phyloP scores from a whole-genome alignment of 148 eudicot species.

The Tetragonia tetragonoides region DNA sequence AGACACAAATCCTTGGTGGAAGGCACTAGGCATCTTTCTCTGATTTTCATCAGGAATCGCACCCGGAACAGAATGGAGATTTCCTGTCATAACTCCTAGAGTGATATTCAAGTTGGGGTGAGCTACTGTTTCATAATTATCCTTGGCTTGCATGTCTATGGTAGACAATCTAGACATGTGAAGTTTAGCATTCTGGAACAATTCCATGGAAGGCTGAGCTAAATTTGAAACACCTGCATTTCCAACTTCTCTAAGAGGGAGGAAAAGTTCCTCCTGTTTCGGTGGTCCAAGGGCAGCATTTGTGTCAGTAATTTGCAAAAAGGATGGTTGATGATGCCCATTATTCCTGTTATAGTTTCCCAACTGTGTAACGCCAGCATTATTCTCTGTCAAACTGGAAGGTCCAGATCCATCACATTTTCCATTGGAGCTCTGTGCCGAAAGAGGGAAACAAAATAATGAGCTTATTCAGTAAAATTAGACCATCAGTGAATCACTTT shows the following conservation, averaged over 20 bases:
- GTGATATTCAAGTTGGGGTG: slow-evolving; percentile 69
- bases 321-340: slow-evolving; percentile 31
- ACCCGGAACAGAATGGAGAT: slow-evolving; percentile 35
- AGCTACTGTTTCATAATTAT: slow-evolving; percentile 43
- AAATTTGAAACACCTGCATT: slow-evolving; percentile 40
- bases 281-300: slow-evolving; percentile 32
- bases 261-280: slow-evolving; percentile 44
- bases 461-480: not conserved
- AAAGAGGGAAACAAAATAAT: slow-evolving; percentile 7
- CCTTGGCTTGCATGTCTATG: slow-evolving; percentile 34
- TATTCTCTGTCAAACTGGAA: slow-evolving; percentile 32
- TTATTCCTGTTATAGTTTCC: slow-evolving; percentile 28
- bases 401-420: slow-evolving; percentile 42
- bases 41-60: slow-evolving; percentile 45
- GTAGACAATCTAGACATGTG: slow-evolving; percentile 29
- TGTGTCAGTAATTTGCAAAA: slow-evolving; percentile 31
- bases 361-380: slow-evolving; percentile 29
- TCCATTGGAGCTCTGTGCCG: slow-evolving; percentile 47
- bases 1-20: slow-evolving; percentile 53
- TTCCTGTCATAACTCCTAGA: slow-evolving; percentile 56
- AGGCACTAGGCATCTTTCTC: slow-evolving; percentile 40
- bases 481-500: not conserved
- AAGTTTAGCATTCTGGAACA: slow-evolving; percentile 34
- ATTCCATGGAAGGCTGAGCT: slow-evolving; percentile 38
- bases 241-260: slow-evolving; percentile 46